These are phyloP conservation scores for Aspergillus novofumigatus DNA, from an alignment of 2,329 filamentous ascomycete genomes.

Conservation along the genomic window DNA sequence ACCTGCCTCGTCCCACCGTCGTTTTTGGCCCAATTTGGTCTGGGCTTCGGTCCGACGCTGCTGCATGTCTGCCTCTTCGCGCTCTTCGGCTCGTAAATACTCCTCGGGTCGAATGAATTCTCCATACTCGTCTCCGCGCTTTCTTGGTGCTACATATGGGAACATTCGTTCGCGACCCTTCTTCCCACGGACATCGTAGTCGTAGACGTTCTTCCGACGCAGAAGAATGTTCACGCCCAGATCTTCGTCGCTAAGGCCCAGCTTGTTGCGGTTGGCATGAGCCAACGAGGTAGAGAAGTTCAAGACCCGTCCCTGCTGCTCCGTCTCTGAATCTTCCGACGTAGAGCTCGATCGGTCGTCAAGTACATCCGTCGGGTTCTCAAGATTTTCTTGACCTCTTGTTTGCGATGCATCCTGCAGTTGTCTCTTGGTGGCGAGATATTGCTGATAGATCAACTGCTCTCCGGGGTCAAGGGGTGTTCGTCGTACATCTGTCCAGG, in stretches of 20 bases:
- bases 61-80: constrained; percentile 68
- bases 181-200: constrained; percentile 87
- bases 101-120: constrained; percentile 92
- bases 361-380: constrained; percentile 66
- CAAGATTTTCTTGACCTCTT: constrained; percentile 63
- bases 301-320: constrained; percentile 86
- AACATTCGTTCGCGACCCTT: constrained; percentile 91
- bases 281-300: constrained; percentile 83
- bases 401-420: constrained; percentile 75
- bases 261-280: constrained; percentile 78
- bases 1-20: constrained; percentile 79
- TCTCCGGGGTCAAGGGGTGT: constrained; percentile 71
- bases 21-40: constrained; percentile 78
- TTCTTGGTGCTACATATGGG: constrained; percentile 74
- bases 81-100: constrained; percentile 86
- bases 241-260: constrained; percentile 82
- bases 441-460: constrained; percentile 80
- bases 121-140: constrained; percentile 84
- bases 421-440: constrained; percentile 81
- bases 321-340: constrained; percentile 82
- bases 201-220: constrained; percentile 83
- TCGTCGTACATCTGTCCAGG: constrained; percentile 58
- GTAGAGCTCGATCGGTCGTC: constrained; percentile 83
- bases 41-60: constrained; percentile 52
- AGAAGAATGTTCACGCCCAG: constrained; percentile 87